Evolutionary conservation across 164 flowering plant species (phyloP).

Genomic region (Nymphaea colorata): DNA sequence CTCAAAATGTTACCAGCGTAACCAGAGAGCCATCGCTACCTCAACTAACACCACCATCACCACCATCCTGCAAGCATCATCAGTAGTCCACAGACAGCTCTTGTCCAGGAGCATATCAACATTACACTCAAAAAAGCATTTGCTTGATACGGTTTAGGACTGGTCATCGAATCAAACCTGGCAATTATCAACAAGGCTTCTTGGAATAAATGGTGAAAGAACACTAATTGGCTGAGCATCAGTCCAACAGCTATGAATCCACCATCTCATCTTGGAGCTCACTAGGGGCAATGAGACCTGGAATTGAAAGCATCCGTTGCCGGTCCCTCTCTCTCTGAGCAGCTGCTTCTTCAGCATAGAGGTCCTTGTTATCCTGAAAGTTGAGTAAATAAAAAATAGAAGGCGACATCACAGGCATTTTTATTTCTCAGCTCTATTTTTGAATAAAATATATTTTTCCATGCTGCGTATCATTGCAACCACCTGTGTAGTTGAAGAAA

Average conservation of each 20-base stretch:
- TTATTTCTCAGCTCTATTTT: no score
- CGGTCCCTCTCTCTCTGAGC: conserved; percentile 85
- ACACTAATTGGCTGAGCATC: background rate
- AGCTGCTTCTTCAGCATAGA: conserved; percentile 96
- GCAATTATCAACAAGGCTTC: conserved; percentile 3
- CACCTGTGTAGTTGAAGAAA: no score
- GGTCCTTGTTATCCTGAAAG: conserved; percentile 93
- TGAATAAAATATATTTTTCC: no score
- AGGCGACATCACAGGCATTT: background rate
- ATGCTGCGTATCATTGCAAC: no score
- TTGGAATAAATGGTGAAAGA: background rate
- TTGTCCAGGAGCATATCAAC: conserved; percentile 4
- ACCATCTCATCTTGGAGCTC: conserved; percentile 96
- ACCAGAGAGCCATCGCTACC: conserved; percentile 15
- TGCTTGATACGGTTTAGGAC: conserved; percentile 3
- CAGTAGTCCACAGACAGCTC: conserved; percentile 23
- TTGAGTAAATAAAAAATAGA: background rate
- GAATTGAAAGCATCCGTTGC: conserved; percentile 78
- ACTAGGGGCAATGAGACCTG: conserved; percentile 92
- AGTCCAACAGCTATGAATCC: conserved; percentile 37
- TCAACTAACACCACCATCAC: conserved; percentile 18
- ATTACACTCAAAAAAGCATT: conserved; percentile 4
- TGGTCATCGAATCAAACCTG: conserved; percentile 7
- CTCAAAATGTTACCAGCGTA: background rate
- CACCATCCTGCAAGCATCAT: conserved; percentile 23